These are phyloP conservation scores for Hansenula lynferdii DNA, from an alignment of 1,139 yeast species.

Conservation along the genomic window DNA sequence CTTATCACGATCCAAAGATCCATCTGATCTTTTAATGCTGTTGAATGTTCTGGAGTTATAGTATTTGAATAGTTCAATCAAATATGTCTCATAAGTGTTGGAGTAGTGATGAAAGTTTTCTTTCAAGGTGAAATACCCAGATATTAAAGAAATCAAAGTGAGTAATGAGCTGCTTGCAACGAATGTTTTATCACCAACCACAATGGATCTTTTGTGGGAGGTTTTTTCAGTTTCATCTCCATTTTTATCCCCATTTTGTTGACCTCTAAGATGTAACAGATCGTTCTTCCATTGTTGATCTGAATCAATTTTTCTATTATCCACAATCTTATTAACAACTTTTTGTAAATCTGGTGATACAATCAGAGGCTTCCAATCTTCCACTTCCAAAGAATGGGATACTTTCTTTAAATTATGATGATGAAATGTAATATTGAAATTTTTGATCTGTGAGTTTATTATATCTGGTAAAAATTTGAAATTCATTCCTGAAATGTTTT, in stretches of 20 bases:
- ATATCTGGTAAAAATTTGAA: conserved; percentile 61
- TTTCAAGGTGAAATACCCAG: conserved; percentile 25
- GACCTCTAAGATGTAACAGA: conserved; percentile 8
- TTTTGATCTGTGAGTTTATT: conserved; percentile 60
- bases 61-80: conserved; percentile 25
- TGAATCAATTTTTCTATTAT: conserved; percentile 45
- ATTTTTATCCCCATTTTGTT: conserved; percentile 1
- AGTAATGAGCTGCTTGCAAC: conserved; percentile 34
- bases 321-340: conserved; percentile 49
- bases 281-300: conserved; percentile 20
- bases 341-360: conserved; percentile 46
- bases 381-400: conserved; percentile 53
- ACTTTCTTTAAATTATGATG: conserved; percentile 40
- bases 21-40: conserved; percentile 22
- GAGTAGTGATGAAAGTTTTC: conserved; percentile 17
- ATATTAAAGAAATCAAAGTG: conserved; percentile 23
- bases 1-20: conserved; percentile 24
- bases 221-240: conserved; percentile 7
- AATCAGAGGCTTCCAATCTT: conserved; percentile 73
- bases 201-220: conserved; percentile 35
- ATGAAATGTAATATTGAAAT: conserved; percentile 56
- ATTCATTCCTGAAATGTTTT: conserved; percentile 70
- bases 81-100: conserved; percentile 22
- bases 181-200: conserved; percentile 35
- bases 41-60: conserved; percentile 27